phyloP scores from a whole-genome alignment of 2,329 filamentous ascomycete species.

The Ceratocystis alfenasii region DNA sequence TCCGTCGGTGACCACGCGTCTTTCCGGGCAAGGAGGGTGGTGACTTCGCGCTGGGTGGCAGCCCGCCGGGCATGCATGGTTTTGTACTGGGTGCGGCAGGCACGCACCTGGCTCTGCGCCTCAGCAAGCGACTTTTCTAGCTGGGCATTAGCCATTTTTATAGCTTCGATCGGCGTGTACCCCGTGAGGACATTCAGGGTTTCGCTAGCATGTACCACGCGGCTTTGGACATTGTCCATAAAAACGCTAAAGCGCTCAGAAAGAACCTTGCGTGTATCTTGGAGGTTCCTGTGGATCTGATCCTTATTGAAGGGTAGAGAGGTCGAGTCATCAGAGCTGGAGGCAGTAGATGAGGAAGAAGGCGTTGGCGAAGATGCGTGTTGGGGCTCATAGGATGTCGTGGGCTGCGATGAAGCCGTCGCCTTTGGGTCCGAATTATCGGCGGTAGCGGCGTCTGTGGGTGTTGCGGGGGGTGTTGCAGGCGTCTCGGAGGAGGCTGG shows the following conservation, averaged over 20 bases:
- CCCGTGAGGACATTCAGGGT: slow-evolving; percentile 89
- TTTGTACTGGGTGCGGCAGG: slow-evolving; percentile 65
- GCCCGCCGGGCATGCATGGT: slow-evolving; percentile 72
- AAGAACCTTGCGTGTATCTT: slow-evolving; percentile 28
- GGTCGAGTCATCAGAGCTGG: slow-evolving; percentile 21
- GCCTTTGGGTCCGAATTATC: slow-evolving; percentile 22
- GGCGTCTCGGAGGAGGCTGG: slow-evolving; percentile 5
- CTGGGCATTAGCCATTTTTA: slow-evolving; percentile 64
- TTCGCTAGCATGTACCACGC: slow-evolving; percentile 72
- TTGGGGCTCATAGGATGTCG: slow-evolving; percentile 13
- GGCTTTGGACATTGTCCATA: slow-evolving; percentile 83
- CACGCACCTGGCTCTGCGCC: slow-evolving; percentile 54
- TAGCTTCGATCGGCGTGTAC: slow-evolving; percentile 77
- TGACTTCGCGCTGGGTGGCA: slow-evolving; percentile 89
- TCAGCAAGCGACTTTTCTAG: slow-evolving; percentile 48
- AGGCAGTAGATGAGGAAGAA: slow-evolving; percentile 16
- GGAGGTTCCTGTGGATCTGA: slow-evolving; percentile 29
- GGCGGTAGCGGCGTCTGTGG: slow-evolving; percentile 7
- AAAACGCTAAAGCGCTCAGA: slow-evolving; percentile 45
- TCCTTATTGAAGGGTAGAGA: slow-evolving; percentile 30
- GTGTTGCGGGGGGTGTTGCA: not conserved
- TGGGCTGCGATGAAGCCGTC: slow-evolving; percentile 13
- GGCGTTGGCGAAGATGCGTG: not conserved
- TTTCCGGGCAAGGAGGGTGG: slow-evolving; percentile 83
- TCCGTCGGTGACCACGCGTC: slow-evolving; percentile 80